Conservation (phyloP, 106 monocot genomes). For the Vanilla planifolia region DNA sequence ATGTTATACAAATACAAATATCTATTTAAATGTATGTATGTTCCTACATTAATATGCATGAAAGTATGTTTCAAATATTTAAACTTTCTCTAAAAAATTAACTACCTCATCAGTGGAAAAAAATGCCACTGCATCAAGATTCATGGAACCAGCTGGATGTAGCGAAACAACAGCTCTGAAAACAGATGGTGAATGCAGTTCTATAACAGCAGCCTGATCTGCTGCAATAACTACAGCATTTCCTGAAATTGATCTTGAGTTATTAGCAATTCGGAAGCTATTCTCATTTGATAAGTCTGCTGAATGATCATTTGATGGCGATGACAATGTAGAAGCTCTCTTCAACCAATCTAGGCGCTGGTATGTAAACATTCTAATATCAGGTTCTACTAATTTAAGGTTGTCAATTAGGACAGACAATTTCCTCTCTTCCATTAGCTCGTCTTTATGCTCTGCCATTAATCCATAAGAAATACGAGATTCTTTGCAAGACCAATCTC, state of each 20-base stretch:
- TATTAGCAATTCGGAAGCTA: conserved; percentile 18
- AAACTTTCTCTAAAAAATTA: too few relatives aligned
- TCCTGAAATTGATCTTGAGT: conserved; percentile 19
- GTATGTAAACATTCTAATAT: conserved; percentile 54
- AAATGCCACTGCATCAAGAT: conserved; percentile 80
- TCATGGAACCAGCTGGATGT: conserved; percentile 85
- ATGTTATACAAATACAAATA: too few relatives aligned
- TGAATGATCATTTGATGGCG: conserved; percentile 20
- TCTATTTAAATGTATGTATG: too few relatives aligned
- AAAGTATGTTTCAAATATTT: too few relatives aligned
- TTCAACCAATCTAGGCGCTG: conserved; percentile 81
- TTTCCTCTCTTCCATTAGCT: conserved; percentile 26
- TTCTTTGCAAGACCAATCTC: conserved; percentile 44
- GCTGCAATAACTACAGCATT: conserved; percentile 21
- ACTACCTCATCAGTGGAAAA: conserved; percentile 94
- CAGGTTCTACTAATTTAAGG: conserved; percentile 38
- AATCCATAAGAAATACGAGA: conserved; percentile 22
- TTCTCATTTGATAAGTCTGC: conserved; percentile 35
- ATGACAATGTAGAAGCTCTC: conserved; percentile 54
- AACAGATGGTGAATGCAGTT: conserved; percentile 60
- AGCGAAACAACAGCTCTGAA: conserved; percentile 87
- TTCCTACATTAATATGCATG: too few relatives aligned
- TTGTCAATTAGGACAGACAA: conserved; percentile 55
- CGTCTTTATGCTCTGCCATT: conserved; percentile 11
- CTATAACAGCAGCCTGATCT: conserved; percentile 67